Base-by-base conservation (phyloP, 176 grass and related monocot genomes). In the Sorghum bicolor region DNA sequence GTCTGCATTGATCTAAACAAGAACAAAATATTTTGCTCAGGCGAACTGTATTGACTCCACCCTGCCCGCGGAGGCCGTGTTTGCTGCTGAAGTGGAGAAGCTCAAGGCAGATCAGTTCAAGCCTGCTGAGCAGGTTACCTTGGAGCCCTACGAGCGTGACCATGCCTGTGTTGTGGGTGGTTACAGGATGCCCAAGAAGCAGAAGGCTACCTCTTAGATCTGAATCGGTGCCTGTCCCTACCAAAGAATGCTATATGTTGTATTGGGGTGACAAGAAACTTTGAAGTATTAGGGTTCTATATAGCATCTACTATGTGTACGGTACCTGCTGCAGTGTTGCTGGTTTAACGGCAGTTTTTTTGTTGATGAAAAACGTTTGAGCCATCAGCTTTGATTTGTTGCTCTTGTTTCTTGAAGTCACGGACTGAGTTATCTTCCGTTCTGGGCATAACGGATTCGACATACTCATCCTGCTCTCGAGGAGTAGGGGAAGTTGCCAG, bases 81-180 rank as follows among this genome's bases (percentile, higher is more conserved):
- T 96, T 52, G 91, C 91, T 7, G 70, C 39, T 5, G 94, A 96
- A 67, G 94, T 98, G 19, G 94, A 95, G 89, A 98, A 95, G 85
- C 87, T 98, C 31, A 94, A 95, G 75, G 93, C 93, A 0, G 96
- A 96, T 64, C 94, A 96, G 77, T 96, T 96, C 94, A 96, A 96
- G 77, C 94, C 91, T 1, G 68, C 86, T 0, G 94, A 98, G 82
- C 92, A 95, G 79, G 96, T 98, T 14, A 95, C 93, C 12, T 72
- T 94, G 61, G 93, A 95, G 84, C 91, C 92, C 17, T 98, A 93
- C 1, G 89, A 98, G 74, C 88, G 89, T 6, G 90, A 95, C 63
- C 92, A 93, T 6, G 92, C 92, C 1, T 98, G 91, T 2, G 92
- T 98, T 3, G 90, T 98, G 0, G 95, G 95, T 70, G 95, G 75